Evolutionary conservation across 805 yeast species (phyloP), one percentile per base, ranked within the genome.

Genomic region (Torulaspora maleeae): DNA sequence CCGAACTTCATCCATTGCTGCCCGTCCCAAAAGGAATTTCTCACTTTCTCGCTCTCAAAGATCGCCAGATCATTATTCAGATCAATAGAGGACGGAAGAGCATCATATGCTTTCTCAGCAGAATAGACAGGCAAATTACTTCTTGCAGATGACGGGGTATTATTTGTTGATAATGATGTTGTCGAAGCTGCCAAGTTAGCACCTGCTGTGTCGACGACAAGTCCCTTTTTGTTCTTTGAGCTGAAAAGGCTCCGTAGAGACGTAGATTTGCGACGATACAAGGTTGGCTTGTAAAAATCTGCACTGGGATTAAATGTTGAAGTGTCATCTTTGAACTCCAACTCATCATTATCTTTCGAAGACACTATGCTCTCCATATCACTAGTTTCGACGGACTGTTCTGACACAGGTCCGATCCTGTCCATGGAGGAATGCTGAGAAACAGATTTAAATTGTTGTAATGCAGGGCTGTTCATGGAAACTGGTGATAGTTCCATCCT

Each of bases 171-270:
- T 15, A 19, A 28, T 11, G 38, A 4, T 8, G 25, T 25, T 19
- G 37, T 44, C 32, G 25, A 28, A 3, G 36, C 38, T 13, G 38
- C 35, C 12, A 22, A 24, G 16, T 37, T 44, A 13, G 46, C 43
- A 27, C 33, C 45, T 9, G 41, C 35, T 2, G 49, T 39, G 41
- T 55, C 54, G 4, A 52, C 36, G 8, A 40, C 35, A 16, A 50
- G 19, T 3, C 48, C 49, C 20, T 54, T 55, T 28, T 54, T 53
- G 28, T 49, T 52, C 15, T 47, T 58, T 3, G 50, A 38, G 37
- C 49, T 51, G 48, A 63, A 63, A 11, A 64, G 40, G 44, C 58
- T 59, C 28, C 60, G 35, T n/a, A 64, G 22, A 1, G 68, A 63
- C 2, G 57, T 47, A 19, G 67, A 59, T 38, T 56, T 55, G 8